phyloP scores from a whole-genome alignment of 176 grass and related monocot genomes.

The Aegilops speltoides region DNA sequence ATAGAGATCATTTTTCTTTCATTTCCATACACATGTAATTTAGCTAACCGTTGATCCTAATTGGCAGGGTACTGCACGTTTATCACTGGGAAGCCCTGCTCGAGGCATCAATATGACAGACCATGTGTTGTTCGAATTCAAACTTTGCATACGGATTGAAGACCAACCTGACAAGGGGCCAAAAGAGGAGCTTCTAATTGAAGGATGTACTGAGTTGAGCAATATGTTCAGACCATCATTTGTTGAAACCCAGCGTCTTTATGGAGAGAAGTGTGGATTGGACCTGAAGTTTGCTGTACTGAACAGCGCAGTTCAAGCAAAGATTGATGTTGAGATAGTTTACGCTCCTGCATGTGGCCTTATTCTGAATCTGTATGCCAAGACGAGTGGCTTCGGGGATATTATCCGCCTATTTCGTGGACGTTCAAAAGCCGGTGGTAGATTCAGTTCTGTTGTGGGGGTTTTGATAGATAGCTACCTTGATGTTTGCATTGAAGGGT shows the following conservation, averaged over 20 bases:
- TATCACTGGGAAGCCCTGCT: too few relatives aligned
- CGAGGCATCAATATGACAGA: too few relatives aligned
- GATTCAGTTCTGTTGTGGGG: conserved; percentile 17
- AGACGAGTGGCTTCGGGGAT: conserved; percentile 20
- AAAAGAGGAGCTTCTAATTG: too few relatives aligned
- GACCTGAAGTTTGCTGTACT: conserved; percentile 19
- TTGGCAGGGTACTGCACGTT: too few relatives aligned
- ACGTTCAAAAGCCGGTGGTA: background rate
- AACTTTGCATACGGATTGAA: too few relatives aligned
- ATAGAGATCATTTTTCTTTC: too few relatives aligned
- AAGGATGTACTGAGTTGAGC: too few relatives aligned
- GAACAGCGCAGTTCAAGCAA: conserved; percentile 19
- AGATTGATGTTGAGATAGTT: conserved; percentile 23
- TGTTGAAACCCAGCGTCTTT: background rate
- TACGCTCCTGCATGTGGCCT: background rate
- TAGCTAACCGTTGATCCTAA: too few relatives aligned
- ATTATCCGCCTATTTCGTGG: conserved; percentile 7
- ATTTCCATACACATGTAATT: too few relatives aligned
- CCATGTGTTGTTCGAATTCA: too few relatives aligned
- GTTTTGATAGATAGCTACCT: background rate
- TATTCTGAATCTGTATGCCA: conserved; percentile 27
- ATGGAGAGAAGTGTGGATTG: conserved; percentile 27
- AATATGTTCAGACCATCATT: too few relatives aligned
- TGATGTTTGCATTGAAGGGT: conserved; percentile 20
- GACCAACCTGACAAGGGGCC: too few relatives aligned